Conservation (phyloP, 352 stramenopile species). For the Pythium rhizo-oryzae region DNA sequence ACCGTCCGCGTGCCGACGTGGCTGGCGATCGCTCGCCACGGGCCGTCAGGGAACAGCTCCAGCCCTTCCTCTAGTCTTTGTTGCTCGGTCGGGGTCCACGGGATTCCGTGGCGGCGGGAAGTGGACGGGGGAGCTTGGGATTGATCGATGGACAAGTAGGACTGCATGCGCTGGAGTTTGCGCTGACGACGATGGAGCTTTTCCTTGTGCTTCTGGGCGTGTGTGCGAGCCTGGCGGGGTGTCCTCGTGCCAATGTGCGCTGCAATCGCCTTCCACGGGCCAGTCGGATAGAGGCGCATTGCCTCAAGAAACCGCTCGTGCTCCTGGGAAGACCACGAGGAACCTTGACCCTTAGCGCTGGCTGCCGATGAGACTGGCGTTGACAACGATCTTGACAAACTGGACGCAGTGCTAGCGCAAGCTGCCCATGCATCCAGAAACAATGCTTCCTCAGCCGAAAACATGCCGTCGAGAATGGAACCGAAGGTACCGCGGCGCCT, state of each 20-base stretch:
- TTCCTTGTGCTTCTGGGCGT: slow-evolving; percentile 24
- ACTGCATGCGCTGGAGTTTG: slow-evolving; percentile 19
- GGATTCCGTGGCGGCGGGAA: slow-evolving; percentile 3
- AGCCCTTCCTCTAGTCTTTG: slow-evolving; percentile 43
- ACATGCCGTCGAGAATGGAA: too few species aligned
- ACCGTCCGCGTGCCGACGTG: slow-evolving; percentile 14
- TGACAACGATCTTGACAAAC: neutral
- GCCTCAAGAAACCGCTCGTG: slow-evolving; percentile 29
- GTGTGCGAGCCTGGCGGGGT: slow-evolving; percentile 15
- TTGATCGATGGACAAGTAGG: neutral
- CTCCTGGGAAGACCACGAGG: slow-evolving; percentile 23
- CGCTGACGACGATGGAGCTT: slow-evolving; percentile 16
- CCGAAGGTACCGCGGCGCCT: too few species aligned
- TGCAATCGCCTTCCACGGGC: slow-evolving; percentile 21
- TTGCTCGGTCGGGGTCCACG: slow-evolving; percentile 51
- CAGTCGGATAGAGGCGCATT: slow-evolving; percentile 19
- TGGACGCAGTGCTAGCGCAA: neutral
- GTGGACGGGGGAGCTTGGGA: neutral
- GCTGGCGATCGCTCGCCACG: slow-evolving; percentile 5
- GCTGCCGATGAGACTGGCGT: neutral
- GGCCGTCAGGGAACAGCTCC: slow-evolving; percentile 31
- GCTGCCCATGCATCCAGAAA: slow-evolving; percentile 11
- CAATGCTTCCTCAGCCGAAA: neutral
- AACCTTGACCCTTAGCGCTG: neutral
- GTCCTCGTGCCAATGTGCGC: slow-evolving; percentile 21